Percentiles rank a stretch among this genome's conserved stretches.
Conservation (phyloP, 805 yeast genomes). For the Pichia scutulata region DNA sequence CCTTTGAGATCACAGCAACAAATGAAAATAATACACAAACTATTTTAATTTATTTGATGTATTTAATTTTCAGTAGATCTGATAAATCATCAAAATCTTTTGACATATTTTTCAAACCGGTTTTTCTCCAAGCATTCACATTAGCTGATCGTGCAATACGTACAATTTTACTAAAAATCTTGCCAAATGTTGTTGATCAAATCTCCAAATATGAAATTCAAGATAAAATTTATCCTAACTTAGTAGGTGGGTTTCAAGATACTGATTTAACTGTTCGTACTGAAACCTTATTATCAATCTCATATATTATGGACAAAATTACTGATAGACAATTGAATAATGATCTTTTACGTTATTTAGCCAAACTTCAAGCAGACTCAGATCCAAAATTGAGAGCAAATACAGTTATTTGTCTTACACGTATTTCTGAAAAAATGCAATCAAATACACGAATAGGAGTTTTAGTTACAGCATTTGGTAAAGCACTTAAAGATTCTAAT, state of each 20-base stretch:
- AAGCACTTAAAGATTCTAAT: conserved; percentile 74
- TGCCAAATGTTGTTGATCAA: conserved; percentile 46
- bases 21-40: conserved; percentile 22
- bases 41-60: conserved; percentile 33
- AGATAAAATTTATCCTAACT: conserved; percentile 56
- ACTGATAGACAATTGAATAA: conserved; percentile 79
- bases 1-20: conserved; percentile 27
- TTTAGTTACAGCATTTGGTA: conserved; percentile 77
- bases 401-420: conserved; percentile 62
- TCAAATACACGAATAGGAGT: conserved; percentile 57
- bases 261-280: conserved; percentile 75
- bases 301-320: conserved; percentile 51
- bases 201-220: conserved; percentile 57
- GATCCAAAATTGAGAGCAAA: conserved; percentile 71
- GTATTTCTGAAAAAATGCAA: conserved; percentile 54
- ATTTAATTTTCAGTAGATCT: conserved; percentile 27
- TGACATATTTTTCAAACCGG: conserved; percentile 43
- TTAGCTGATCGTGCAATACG: conserved; percentile 73
- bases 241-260: conserved; percentile 80
- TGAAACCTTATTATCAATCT: conserved; percentile 62
- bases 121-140: conserved; percentile 54
- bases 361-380: conserved; percentile 73
- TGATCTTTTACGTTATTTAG: conserved; percentile 71
- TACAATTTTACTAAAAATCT: conserved; percentile 54
- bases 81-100: conserved; percentile 26